These are phyloP conservation scores for Cladorrhinum sp. DNA, from an alignment of 2,329 filamentous ascomycete genomes.

Conservation along the genomic window DNA sequence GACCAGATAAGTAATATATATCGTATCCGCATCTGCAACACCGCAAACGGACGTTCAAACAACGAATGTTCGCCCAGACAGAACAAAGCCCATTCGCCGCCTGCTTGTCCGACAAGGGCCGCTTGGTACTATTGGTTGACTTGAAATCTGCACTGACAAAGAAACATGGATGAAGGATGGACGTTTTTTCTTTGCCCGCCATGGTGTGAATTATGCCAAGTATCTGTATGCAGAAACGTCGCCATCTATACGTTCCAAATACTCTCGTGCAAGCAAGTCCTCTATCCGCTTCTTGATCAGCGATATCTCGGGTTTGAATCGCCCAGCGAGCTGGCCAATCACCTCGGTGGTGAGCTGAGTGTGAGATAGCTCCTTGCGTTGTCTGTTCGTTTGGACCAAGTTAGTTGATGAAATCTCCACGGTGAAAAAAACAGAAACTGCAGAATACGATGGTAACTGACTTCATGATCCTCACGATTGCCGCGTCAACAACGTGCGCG, in stretches of 20 bases:
- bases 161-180: not conserved
- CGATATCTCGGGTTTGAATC: slow-evolving; percentile 72
- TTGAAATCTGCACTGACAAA: not conserved
- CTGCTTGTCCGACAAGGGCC: too few relatives aligned
- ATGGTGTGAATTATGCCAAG: slow-evolving; percentile 62
- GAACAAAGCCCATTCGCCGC: too few relatives aligned
- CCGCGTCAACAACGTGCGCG: slow-evolving; percentile 70
- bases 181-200: too few relatives aligned
- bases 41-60: not conserved
- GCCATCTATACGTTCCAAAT: slow-evolving; percentile 71
- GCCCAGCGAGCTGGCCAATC: slow-evolving; percentile 62
- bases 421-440: not conserved
- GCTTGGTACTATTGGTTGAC: too few relatives aligned
- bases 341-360: slow-evolving; percentile 69
- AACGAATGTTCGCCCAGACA: not conserved
- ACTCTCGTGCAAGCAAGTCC: slow-evolving; percentile 72
- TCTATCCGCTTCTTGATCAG: slow-evolving; percentile 83
- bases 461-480: slow-evolving; percentile 83
- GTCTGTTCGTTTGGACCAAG: slow-evolving; percentile 42
- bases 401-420: slow-evolving; percentile 29
- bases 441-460: slow-evolving; percentile 44
- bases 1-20: not conserved
- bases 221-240: slow-evolving; percentile 67
- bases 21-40: not conserved
- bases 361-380: slow-evolving; percentile 70